phyloP scores from a whole-genome alignment of 192 early-diverging fungal species.

The Entophlyctis luteolus region DNA sequence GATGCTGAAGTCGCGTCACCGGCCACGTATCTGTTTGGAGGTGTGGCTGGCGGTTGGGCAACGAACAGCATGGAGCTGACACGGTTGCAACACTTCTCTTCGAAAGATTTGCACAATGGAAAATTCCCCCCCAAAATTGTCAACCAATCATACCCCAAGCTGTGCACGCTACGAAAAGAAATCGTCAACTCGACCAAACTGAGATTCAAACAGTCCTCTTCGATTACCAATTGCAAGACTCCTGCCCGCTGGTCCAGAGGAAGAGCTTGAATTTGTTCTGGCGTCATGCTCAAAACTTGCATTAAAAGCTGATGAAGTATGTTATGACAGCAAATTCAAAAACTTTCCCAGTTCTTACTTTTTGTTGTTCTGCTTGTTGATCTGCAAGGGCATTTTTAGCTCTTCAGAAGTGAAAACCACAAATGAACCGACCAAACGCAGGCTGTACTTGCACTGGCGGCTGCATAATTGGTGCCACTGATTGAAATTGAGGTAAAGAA shows the following conservation, averaged over 20 bases:
- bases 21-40: constrained; percentile 12
- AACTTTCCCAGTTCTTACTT: too few species aligned
- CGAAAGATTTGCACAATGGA: background rate
- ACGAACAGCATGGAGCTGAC: constrained; percentile 20
- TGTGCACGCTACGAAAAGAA: background rate
- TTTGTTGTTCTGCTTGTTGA: constrained; percentile 55
- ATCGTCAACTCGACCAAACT: background rate
- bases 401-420: too few species aligned
- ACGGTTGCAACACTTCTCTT: too few species aligned
- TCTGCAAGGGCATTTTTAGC: constrained; percentile 5
- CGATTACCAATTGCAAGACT: constrained; percentile 65
- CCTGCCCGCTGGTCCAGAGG: constrained; percentile 74
- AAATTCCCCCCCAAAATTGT: background rate
- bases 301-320: constrained; percentile 55
- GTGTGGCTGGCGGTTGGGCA: constrained; percentile 22
- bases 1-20: background rate
- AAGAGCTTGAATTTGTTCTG: constrained; percentile 73
- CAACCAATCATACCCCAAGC: background rate
- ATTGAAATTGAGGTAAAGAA: background rate
- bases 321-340: background rate
- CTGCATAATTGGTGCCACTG: background rate
- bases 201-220: background rate
- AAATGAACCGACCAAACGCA: too few species aligned
- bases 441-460: too few species aligned
- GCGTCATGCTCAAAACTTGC: constrained; percentile 76